Evolutionary conservation across 306 rosid genomes (phyloP).

Genomic region (Pyrus communis): DNA sequence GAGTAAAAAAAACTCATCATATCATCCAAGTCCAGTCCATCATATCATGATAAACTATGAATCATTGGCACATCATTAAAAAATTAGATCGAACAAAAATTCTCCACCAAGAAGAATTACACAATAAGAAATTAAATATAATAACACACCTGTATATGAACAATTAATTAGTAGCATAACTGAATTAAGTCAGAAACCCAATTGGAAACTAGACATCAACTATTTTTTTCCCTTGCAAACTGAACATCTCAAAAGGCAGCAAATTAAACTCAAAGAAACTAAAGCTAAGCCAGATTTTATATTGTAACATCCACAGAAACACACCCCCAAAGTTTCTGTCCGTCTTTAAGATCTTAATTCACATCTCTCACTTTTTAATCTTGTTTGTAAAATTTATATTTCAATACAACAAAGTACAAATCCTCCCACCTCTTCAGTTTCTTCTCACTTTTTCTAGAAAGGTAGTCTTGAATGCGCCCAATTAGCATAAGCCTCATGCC

Average conservation of each 20-base stretch:
- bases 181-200: conserved; percentile 1
- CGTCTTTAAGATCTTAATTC: neutral
- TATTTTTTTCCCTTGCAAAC: conserved; percentile 39
- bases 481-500: conserved; percentile 57
- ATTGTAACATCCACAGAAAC: neutral
- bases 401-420: neutral
- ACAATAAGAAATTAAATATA: neutral
- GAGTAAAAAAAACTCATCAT: neutral
- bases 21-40: conserved; percentile 33
- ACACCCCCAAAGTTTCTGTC: neutral
- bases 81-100: neutral
- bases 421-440: neutral
- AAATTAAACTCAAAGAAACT: conserved; percentile 6
- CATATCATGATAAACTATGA: conserved; percentile 24
- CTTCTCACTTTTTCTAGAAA: conserved; percentile 24
- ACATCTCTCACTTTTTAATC: neutral
- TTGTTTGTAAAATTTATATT: neutral
- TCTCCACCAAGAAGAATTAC: conserved; percentile 19
- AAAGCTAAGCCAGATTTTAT: conserved; percentile 4
- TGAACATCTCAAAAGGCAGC: neutral
- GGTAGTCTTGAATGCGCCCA: conserved; percentile 54
- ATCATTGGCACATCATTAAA: conserved; percentile 11
- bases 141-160: neutral
- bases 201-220: neutral
- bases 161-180: conserved; percentile 2